phyloP scores from a whole-genome alignment of 768 basidiomycete species.

The Auricularia sp. region DNA sequence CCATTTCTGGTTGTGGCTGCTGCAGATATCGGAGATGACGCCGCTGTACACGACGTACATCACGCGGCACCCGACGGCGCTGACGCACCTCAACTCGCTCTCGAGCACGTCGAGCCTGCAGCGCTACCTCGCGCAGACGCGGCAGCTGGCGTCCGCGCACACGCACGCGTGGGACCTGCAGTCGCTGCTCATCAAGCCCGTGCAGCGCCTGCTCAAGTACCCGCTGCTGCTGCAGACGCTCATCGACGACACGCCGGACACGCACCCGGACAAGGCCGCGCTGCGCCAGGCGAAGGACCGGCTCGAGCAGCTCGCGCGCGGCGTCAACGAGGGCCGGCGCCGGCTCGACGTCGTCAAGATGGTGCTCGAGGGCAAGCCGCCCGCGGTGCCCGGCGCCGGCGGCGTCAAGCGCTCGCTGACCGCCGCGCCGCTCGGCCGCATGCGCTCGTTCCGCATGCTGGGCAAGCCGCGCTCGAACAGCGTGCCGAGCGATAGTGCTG shows the following conservation, averaged over 20 bases:
- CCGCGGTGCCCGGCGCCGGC: background rate
- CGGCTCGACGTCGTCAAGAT: conserved; percentile 72
- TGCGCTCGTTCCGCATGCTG: conserved; percentile 43
- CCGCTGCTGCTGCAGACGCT: conserved; percentile 72
- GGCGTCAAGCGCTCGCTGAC: conserved; percentile 21
- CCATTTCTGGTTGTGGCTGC: conserved; percentile 5
- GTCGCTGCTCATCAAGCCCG: conserved; percentile 92
- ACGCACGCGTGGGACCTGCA: conserved; percentile 90
- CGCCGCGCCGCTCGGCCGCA: conserved; percentile 46
- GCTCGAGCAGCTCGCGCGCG: conserved; percentile 64
- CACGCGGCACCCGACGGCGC: conserved; percentile 64
- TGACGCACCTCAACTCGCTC: conserved; percentile 51
- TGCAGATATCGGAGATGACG: conserved; percentile 59
- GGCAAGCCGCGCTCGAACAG: conserved; percentile 31
- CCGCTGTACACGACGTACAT: conserved; percentile 71
- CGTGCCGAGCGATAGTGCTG: conserved; percentile 26
- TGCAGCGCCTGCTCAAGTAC: conserved; percentile 93
- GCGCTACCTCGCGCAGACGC: conserved; percentile 57
- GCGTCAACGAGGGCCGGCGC: conserved; percentile 69
- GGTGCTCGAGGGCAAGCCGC: conserved; percentile 34
- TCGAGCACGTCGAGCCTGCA: conserved; percentile 44
- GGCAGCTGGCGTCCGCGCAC: conserved; percentile 52
- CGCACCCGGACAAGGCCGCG: conserved; percentile 54
- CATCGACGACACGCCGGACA: conserved; percentile 60
- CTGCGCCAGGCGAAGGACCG: conserved; percentile 41